A percentile compares a stretch with the other conserved stretches of the same genome.
phyloP scores from a whole-genome alignment of 2,329 filamentous ascomycete species.

The Calonectria honghensis region DNA sequence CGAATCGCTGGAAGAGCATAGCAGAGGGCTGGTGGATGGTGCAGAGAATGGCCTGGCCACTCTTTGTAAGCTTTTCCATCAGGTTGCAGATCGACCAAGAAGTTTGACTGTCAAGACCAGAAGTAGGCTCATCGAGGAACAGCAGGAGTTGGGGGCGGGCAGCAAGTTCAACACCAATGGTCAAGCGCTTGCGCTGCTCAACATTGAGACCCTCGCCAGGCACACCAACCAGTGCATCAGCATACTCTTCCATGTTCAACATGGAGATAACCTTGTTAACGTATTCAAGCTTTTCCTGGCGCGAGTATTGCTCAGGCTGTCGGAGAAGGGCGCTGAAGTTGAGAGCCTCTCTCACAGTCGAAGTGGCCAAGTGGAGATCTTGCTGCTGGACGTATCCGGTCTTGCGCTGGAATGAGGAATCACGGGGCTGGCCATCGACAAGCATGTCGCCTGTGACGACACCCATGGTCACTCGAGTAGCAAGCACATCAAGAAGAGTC shows the following conservation, averaged over 20 bases:
- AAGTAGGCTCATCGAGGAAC: slow-evolving; percentile 75
- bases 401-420: slow-evolving; percentile 88
- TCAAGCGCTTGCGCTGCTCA: slow-evolving; percentile 75
- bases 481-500: slow-evolving; percentile 87
- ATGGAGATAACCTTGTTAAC: slow-evolving; percentile 83
- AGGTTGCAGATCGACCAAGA: slow-evolving; percentile 76
- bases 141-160: slow-evolving; percentile 73
- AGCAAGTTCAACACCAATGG: slow-evolving; percentile 73
- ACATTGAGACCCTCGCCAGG: slow-evolving; percentile 75
- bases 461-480: slow-evolving; percentile 88
- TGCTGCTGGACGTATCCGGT: slow-evolving; percentile 94
- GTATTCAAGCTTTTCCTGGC: slow-evolving; percentile 84
- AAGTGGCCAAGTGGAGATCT: slow-evolving; percentile 86
- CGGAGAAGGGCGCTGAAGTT: slow-evolving; percentile 87
- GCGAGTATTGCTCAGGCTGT: slow-evolving; percentile 80
- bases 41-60: slow-evolving; percentile 68
- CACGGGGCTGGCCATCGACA: slow-evolving; percentile 76
- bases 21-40: slow-evolving; percentile 70
- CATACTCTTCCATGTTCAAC: slow-evolving; percentile 77
- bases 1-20: slow-evolving; percentile 69
- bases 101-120: slow-evolving; percentile 76
- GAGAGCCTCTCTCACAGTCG: slow-evolving; percentile 88
- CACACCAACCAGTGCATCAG: slow-evolving; percentile 76
- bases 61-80: slow-evolving; percentile 73
- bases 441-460: slow-evolving; percentile 88